A percentile compares a stretch with the other conserved stretches of the same genome.
phyloP scores from a whole-genome alignment of 257 asterid species.

The Nicotiana knightiana region DNA sequence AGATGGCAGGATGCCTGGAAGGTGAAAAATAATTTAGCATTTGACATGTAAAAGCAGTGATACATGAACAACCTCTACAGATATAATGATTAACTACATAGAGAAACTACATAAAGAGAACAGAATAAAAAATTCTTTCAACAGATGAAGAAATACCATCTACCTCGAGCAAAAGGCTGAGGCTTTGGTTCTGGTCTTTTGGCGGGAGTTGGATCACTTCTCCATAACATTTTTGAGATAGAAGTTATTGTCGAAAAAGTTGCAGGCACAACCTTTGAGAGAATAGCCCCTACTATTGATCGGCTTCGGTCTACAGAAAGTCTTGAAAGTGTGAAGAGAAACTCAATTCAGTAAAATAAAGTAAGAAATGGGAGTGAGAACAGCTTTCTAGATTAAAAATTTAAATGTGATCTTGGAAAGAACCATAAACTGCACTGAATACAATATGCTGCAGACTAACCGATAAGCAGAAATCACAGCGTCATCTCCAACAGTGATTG shows the following conservation, averaged over 20 bases:
- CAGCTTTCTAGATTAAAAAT: neutral
- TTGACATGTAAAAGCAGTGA: neutral
- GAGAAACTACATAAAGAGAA: neutral
- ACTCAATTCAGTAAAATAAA: constrained; percentile 13
- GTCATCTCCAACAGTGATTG: constrained; percentile 81
- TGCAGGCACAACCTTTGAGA: constrained; percentile 94
- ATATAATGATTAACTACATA: neutral
- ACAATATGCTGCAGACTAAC: constrained; percentile 34
- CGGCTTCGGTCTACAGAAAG: constrained; percentile 85
- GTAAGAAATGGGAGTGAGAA: neutral
- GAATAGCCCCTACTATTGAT: constrained; percentile 90
- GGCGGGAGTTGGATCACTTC: constrained; percentile 45
- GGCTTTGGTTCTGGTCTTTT: constrained; percentile 64
- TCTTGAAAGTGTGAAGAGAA: constrained; percentile 36
- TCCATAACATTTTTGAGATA: constrained; percentile 79
- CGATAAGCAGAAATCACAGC: constrained; percentile 91
- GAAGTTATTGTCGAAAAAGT: constrained; percentile 91
- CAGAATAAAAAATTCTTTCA: neutral
- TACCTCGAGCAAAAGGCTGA: constrained; percentile 88
- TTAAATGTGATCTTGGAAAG: neutral
- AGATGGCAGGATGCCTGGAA: neutral
- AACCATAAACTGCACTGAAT: constrained; percentile 12
- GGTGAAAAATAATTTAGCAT: neutral
- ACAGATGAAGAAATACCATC: constrained; percentile 15
- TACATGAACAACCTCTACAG: neutral